Evolutionary conservation across 2,329 filamentous ascomycete genomes (phyloP).

Genomic region (Monosporascus cannonballus): DNA sequence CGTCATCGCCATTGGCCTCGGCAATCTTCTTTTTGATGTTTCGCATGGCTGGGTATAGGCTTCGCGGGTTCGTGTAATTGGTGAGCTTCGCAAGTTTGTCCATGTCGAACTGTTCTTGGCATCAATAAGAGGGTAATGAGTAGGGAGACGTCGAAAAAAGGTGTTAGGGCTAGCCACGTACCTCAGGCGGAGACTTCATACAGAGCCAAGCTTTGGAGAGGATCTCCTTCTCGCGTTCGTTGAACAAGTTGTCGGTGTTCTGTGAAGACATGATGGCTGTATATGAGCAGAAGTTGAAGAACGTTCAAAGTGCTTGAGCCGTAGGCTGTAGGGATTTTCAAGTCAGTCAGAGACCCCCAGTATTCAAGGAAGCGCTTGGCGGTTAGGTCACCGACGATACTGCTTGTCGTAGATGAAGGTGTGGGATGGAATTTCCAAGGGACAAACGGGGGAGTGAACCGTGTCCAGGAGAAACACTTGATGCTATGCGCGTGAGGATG

Average conservation of each 20-base stretch:
- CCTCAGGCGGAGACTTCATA: background rate
- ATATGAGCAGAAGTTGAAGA: too few species aligned
- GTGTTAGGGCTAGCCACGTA: background rate
- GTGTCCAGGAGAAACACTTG: too few species aligned
- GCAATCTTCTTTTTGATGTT: background rate
- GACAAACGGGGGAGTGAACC: too few species aligned
- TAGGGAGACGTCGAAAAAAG: too few species aligned
- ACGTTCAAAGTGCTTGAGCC: too few species aligned
- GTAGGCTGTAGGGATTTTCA: too few species aligned
- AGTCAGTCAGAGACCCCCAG: too few species aligned
- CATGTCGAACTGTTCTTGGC: background rate
- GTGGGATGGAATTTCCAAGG: too few species aligned
- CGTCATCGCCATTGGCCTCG: background rate
- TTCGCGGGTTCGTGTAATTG: background rate
- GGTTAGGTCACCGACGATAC: too few species aligned
- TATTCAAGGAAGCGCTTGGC: too few species aligned
- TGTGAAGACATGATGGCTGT: background rate
- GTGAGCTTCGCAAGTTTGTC: background rate
- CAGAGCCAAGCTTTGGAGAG: background rate
- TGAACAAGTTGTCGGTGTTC: background rate
- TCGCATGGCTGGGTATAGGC: background rate
- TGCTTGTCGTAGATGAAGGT: too few species aligned
- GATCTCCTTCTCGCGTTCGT: background rate
- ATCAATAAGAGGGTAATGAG: background rate
- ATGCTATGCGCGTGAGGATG: too few species aligned